phyloP scores from a whole-genome alignment of 768 basidiomycete species.

The Tulasnella sp. region DNA sequence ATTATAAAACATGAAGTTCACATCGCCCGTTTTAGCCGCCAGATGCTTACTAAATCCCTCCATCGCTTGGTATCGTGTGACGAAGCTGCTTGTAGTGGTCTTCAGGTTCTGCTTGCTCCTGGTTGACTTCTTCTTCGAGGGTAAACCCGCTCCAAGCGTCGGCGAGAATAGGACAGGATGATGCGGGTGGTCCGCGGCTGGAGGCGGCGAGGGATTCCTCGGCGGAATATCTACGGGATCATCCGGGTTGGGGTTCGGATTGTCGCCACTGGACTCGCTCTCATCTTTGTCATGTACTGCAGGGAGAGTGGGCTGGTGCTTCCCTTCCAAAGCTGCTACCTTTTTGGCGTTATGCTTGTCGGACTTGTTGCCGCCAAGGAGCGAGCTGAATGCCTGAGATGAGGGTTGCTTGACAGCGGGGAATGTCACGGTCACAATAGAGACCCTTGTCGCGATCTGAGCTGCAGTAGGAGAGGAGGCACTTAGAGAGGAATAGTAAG shows the following conservation, averaged over 20 bases:
- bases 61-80: slow-evolving; percentile 70
- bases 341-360: slow-evolving; percentile 31
- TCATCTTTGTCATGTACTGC: slow-evolving; percentile 39
- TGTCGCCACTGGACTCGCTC: slow-evolving; percentile 65
- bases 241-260: not conserved
- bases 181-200: not conserved
- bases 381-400: slow-evolving; percentile 53
- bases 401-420: slow-evolving; percentile 40
- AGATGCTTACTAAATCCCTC: slow-evolving; percentile 67
- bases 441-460: slow-evolving; percentile 49
- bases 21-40: slow-evolving; percentile 72
- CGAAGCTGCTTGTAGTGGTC: slow-evolving; percentile 86
- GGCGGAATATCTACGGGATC: not conserved
- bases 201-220: not conserved
- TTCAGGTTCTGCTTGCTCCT: slow-evolving; percentile 87
- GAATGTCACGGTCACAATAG: slow-evolving; percentile 52
- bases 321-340: not conserved
- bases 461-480: slow-evolving; percentile 24
- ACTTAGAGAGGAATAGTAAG: slow-evolving; percentile 28
- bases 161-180: slow-evolving; percentile 12
- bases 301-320: not conserved
- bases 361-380: slow-evolving; percentile 45
- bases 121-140: slow-evolving; percentile 52
- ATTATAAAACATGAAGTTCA: slow-evolving; percentile 81
- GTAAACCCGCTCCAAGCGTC: slow-evolving; percentile 14